Evolutionary conservation across 2,329 filamentous ascomycete genomes (phyloP).

Genomic region (Pseudocercospora vitis): DNA sequence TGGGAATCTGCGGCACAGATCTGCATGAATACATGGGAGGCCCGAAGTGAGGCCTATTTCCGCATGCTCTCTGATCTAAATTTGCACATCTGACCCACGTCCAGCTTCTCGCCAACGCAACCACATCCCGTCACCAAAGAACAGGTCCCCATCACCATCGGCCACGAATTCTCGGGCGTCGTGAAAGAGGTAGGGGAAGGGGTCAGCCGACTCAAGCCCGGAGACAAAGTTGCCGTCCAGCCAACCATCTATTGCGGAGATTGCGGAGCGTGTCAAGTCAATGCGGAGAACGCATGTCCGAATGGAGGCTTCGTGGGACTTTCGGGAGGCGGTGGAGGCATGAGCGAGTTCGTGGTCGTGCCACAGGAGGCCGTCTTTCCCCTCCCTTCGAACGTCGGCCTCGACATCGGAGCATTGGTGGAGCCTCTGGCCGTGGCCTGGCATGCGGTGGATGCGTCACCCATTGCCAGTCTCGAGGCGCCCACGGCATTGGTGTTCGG

Average conservation of each 20-base stretch:
- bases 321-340: constrained; percentile 54
- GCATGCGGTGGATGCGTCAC: constrained; percentile 59
- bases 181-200: constrained; percentile 58
- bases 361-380: constrained; percentile 50
- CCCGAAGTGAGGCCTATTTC: constrained; percentile 33
- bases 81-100: constrained; percentile 19
- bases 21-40: constrained; percentile 39
- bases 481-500: constrained; percentile 58
- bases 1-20: constrained; percentile 55
- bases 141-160: constrained; percentile 58
- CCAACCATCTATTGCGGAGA: constrained; percentile 60
- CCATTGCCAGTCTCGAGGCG: constrained; percentile 43
- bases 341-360: constrained; percentile 57
- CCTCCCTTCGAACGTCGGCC: constrained; percentile 53
- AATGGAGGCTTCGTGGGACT: constrained; percentile 51
- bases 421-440: constrained; percentile 65
- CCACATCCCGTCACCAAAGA: constrained; percentile 61
- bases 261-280: constrained; percentile 56
- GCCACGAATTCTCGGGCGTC: constrained; percentile 65
- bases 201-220: constrained; percentile 48
- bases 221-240: constrained; percentile 60
- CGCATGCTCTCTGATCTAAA: background rate
- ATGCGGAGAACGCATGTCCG: constrained; percentile 59
- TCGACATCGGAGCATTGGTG: constrained; percentile 60
- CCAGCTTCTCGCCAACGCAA: constrained; percentile 50